phyloP scores from a whole-genome alignment of 2,329 filamentous ascomycete species.

The Aspergillus ibericus region DNA sequence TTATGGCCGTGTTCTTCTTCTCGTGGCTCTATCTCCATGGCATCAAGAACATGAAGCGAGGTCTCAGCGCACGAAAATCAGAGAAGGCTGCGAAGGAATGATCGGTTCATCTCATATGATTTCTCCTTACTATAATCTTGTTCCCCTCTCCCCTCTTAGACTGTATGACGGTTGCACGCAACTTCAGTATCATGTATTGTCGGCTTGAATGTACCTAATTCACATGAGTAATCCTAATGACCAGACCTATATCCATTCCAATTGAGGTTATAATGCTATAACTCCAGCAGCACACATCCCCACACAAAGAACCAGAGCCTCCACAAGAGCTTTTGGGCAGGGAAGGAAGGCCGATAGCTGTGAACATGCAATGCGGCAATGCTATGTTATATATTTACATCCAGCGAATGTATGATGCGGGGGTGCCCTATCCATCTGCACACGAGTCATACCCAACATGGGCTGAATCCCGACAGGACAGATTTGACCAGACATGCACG shows the following conservation, averaged over 20 bases:
- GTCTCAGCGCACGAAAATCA: conserved; percentile 34
- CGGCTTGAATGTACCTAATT: background rate
- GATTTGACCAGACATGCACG: background rate
- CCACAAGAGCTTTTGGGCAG: background rate
- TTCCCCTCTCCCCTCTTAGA: background rate
- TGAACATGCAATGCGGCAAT: background rate
- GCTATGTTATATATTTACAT: background rate
- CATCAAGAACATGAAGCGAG: conserved; percentile 29
- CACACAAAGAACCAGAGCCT: background rate
- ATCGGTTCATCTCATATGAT: background rate
- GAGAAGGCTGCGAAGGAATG: conserved; percentile 15
- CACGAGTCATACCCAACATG: background rate
- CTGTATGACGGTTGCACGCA: background rate
- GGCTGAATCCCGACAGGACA: background rate
- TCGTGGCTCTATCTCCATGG: conserved; percentile 57
- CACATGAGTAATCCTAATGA: background rate
- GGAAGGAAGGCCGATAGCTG: background rate
- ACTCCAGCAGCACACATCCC: too few species aligned
- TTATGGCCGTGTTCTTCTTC: conserved; percentile 52
- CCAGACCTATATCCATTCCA: background rate
- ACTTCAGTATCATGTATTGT: background rate
- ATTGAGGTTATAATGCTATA: background rate
- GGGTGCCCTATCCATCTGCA: background rate
- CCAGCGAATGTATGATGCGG: background rate
- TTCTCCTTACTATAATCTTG: background rate